phyloP scores from a whole-genome alignment of 768 basidiomycete species.

The Melanogaster broomeanus region DNA sequence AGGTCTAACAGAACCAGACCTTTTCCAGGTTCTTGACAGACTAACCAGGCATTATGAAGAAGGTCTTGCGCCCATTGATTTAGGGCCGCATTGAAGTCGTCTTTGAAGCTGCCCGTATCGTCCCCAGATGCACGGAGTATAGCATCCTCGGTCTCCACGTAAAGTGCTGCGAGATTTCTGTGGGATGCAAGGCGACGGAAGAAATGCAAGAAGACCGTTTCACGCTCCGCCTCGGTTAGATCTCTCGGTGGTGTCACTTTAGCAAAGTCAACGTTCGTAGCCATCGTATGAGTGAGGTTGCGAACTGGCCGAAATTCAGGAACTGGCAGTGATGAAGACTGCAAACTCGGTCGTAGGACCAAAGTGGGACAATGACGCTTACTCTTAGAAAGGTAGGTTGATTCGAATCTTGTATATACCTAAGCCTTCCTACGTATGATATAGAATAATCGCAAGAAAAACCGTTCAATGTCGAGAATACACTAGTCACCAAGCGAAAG shows the following conservation, averaged over 20 bases:
- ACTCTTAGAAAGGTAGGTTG: too few relatives aligned
- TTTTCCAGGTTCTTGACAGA: conserved; percentile 44
- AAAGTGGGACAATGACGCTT: too few relatives aligned
- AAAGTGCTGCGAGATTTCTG: conserved; percentile 44
- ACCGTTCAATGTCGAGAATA: too few relatives aligned
- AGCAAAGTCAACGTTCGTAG: not conserved
- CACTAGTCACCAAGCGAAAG: too few relatives aligned
- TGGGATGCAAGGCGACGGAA: conserved; percentile 46
- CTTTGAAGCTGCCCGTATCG: conserved; percentile 20
- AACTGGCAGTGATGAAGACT: too few relatives aligned
- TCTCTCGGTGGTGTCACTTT: conserved; percentile 32
- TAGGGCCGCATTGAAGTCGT: conserved; percentile 38
- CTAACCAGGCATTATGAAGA: conserved; percentile 44
- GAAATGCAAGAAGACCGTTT: conserved; percentile 44
- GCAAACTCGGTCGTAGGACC: too few relatives aligned
- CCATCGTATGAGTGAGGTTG: not conserved
- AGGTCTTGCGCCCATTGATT: conserved; percentile 48
- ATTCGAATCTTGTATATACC: too few relatives aligned
- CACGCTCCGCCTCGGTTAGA: conserved; percentile 36
- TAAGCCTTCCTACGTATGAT: too few relatives aligned
- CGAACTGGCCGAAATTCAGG: too few relatives aligned
- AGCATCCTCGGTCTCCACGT: conserved; percentile 37
- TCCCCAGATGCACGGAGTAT: not conserved
- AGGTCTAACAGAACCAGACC: conserved; percentile 20
- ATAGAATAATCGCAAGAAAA: not conserved